Base-by-base conservation (phyloP, 176 grass and related monocot species). In the Juncus inflexus region DNA sequence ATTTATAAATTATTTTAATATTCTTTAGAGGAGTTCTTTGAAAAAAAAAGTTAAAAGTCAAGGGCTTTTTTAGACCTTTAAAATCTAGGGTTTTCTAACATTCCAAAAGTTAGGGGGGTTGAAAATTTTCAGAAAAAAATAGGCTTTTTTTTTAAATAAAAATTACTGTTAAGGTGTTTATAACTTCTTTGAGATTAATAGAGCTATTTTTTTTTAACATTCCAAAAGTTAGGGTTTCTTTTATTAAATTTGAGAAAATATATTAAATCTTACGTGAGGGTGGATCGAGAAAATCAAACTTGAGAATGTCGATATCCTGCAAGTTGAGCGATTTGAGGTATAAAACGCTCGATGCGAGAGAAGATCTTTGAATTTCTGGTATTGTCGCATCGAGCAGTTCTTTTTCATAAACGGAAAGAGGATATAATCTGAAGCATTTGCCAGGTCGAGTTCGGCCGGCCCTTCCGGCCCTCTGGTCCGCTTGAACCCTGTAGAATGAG, bases 201-300 rank as follows among this genome's bases (percentile, higher is more conserved):
- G 19, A 28, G 19, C 0, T 28, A 28, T 28, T 28, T 28, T 28
- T 28, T 28, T 28, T 28, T 28, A 28, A 28, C 1, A 28, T 28
- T 28, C 19, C 19, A 1, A 28, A 28, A 28, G 1, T 28, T 28
- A 28, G 19, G 19, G 19, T 0, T n/a, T n/a, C n/a, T n/a, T n/a
- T n/a, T 28, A 28, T 28, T 28, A 28, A 28, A 28, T 28, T 28
- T 28, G 19, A 28, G 19, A 28, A 28, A 28, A 28, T 28, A 28
- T 28, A 65, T 45, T 14, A 74, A 79, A 38, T 80, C 90, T 90
- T 96, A 96, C 91, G 91, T 81, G 91, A 96, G 76, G 91, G 87
- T 39, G 91, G 81, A 82, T 96, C 91, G 49, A 96, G 87, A 60
- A 96, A 96, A 90, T 90, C 91, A 78, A 96, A 96, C 75, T 85